Conservation (phyloP, 2,329 filamentous ascomycete species). For the Hysterium pulicare region DNA sequence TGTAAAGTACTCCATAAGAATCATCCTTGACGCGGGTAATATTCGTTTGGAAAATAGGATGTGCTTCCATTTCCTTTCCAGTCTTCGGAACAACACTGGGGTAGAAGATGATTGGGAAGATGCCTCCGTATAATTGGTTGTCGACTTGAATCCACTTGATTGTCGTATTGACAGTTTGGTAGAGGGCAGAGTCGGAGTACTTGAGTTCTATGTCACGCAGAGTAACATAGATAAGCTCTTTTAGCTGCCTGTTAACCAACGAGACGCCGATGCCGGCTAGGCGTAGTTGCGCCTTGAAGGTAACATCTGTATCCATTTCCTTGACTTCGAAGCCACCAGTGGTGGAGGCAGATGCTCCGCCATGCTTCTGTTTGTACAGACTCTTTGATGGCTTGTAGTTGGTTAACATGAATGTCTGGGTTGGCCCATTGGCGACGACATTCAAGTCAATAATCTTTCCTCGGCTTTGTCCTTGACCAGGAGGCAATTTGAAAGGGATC, state of each 20-base stretch:
- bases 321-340: conserved; percentile 87
- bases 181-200: conserved; percentile 87
- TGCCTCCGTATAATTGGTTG: conserved; percentile 95
- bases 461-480: conserved; percentile 57
- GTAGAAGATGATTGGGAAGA: conserved; percentile 96
- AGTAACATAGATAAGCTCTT: conserved; percentile 89
- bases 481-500: conserved; percentile 85
- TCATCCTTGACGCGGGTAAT: conserved; percentile 96
- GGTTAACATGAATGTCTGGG: conserved; percentile 87
- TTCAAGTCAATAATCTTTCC: conserved; percentile 95
- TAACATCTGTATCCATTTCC: conserved; percentile 80
- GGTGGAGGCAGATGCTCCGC: conserved; percentile 54
- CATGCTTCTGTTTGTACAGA: conserved; percentile 70
- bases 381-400: conserved; percentile 94
- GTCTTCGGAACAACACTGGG: conserved; percentile 97
- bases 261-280: conserved; percentile 90
- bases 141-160: conserved; percentile 99
- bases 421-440: conserved; percentile 90
- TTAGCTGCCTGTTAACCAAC: conserved; percentile 85
- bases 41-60: conserved; percentile 90
- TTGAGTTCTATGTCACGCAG: conserved; percentile 87
- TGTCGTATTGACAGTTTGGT: conserved; percentile 84
- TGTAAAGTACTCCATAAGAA: conserved; percentile 94
- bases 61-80: conserved; percentile 90
- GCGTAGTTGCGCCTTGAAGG: conserved; percentile 83